Conservation (phyloP, 2,329 filamentous ascomycete species). For the Pseudogymnoascus sp. region DNA sequence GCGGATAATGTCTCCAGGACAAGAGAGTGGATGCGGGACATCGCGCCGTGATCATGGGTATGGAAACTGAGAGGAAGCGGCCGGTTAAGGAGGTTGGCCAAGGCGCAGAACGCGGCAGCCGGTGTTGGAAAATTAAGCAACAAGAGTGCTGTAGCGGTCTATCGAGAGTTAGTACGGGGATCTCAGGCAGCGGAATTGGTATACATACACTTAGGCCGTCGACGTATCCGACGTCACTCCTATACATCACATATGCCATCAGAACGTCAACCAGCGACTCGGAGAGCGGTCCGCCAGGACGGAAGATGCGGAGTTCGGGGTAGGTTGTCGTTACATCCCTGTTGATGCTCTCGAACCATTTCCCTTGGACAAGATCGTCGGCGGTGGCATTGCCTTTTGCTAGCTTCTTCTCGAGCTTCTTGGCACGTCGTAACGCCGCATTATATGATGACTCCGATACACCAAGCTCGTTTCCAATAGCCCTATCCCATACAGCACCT, state of each 20-base stretch:
- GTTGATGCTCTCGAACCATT: conserved; percentile 59
- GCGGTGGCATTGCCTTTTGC: conserved; percentile 27
- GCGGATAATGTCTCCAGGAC: conserved; percentile 59
- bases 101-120: conserved; percentile 59
- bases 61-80: conserved; percentile 70
- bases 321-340: conserved; percentile 62
- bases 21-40: conserved; percentile 61
- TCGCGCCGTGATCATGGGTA: conserved; percentile 61
- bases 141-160: conserved; percentile 68
- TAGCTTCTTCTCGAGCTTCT: conserved; percentile 47
- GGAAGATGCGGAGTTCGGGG: conserved; percentile 66
- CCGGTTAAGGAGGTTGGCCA: conserved; percentile 74
- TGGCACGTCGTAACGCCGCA: conserved; percentile 63
- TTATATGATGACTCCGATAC: conserved; percentile 58
- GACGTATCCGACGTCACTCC: conserved; percentile 73
- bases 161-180: conserved; percentile 20
- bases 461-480: conserved; percentile 32
- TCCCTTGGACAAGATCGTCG: conserved; percentile 50
- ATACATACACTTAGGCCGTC: conserved; percentile 60
- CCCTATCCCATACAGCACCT: conserved; percentile 29
- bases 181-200: conserved; percentile 20
- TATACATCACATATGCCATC: conserved; percentile 74
- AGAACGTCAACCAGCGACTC: conserved; percentile 64
- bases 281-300: conserved; percentile 50
- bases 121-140: conserved; percentile 64